Conservation (phyloP, 352 stramenopile species). For the Phytopythium helicoides region DNA sequence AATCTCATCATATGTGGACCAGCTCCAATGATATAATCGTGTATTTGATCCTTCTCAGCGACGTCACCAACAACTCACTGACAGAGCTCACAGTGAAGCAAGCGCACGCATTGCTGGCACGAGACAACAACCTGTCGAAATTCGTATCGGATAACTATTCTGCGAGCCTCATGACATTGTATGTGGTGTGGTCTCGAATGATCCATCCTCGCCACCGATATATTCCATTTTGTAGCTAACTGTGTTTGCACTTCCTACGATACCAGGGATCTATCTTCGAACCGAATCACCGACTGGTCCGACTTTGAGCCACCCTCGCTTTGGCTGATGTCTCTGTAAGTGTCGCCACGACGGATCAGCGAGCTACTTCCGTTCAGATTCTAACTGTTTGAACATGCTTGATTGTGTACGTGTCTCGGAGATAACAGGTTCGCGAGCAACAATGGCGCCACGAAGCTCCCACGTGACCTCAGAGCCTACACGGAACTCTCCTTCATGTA, state of each 20-base stretch:
- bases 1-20: background rate
- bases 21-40: background rate
- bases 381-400: too few species aligned
- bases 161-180: background rate
- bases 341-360: too few species aligned
- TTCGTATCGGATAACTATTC: too few species aligned
- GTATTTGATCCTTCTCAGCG: too few species aligned
- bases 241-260: background rate
- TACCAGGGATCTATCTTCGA: slow-evolving; percentile 2
- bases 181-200: background rate
- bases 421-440: slow-evolving; percentile 1
- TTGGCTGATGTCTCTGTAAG: slow-evolving; percentile 5
- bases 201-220: too few species aligned
- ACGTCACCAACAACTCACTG: slow-evolving; percentile 5
- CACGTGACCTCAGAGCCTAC: background rate
- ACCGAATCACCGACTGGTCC: slow-evolving; percentile 2
- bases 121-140: too few species aligned
- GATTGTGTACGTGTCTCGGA: too few species aligned
- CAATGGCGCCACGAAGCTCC: background rate
- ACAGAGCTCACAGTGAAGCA: background rate
- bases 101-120: too few species aligned
- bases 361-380: too few species aligned
- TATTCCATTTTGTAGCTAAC: too few species aligned
- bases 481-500: slow-evolving; percentile 1
- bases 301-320: background rate